Evolutionary conservation across 306 rosid species (phyloP).

Genomic region (Cicer cuneatum): DNA sequence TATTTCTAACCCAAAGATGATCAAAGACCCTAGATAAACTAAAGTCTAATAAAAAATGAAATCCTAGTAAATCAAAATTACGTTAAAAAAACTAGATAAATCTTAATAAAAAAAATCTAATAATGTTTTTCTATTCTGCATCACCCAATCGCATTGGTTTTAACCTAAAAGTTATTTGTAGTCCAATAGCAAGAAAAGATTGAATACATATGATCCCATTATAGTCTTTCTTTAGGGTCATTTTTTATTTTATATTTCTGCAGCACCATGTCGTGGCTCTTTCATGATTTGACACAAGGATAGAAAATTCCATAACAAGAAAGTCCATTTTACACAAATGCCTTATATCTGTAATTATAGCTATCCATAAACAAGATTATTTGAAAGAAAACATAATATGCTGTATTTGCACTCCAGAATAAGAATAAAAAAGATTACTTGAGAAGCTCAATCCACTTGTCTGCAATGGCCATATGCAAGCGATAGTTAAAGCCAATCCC

Average conservation of each 20-base stretch:
- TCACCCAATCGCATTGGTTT: conserved; percentile 17
- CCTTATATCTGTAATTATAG: conserved; percentile 19
- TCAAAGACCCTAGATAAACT: conserved; percentile 10
- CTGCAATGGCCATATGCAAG: conserved; percentile 96
- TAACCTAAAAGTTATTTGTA: conserved; percentile 1
- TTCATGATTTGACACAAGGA: conserved; percentile 27
- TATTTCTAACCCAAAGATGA: conserved; percentile 10
- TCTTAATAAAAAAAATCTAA: neutral
- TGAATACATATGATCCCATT: neutral
- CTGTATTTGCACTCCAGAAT: conserved; percentile 18
- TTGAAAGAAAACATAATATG: conserved; percentile 40
- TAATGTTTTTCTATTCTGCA: conserved; percentile 3
- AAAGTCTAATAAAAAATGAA: neutral
- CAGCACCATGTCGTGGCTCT: conserved; percentile 9
- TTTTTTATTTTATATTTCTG: conserved; percentile 9
- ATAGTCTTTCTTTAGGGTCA: neutral
- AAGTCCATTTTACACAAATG: conserved; percentile 8
- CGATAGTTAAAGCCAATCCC: conserved; percentile 97
- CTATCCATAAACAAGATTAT: conserved; percentile 25
- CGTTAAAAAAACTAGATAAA: conserved; percentile 8
- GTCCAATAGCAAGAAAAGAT: neutral
- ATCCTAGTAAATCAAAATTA: conserved; percentile 22
- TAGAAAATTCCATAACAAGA: conserved; percentile 12
- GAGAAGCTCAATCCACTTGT: conserved; percentile 98
- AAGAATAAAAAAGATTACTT: conserved; percentile 57